Evolutionary conservation across 2,329 filamentous ascomycete genomes (phyloP).

Genomic region (Fusarium nelsonii): DNA sequence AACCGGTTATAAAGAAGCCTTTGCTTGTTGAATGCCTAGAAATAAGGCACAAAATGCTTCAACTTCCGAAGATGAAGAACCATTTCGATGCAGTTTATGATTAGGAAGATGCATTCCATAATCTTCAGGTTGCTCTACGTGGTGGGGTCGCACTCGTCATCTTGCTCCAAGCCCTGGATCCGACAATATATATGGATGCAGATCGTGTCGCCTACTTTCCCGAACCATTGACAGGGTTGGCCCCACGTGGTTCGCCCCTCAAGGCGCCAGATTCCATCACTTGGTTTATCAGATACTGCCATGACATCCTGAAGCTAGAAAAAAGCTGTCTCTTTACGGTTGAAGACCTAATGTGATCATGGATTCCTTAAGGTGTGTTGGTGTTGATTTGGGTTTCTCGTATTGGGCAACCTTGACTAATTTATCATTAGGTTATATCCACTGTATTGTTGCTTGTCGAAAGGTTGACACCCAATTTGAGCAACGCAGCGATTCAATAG

Average conservation of each 20-base stretch:
- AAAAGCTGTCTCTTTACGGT: not conserved
- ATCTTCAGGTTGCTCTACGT: not conserved
- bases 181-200: not conserved
- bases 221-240: not conserved
- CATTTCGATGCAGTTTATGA: accelerated
- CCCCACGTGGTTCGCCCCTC: no score
- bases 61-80: not conserved
- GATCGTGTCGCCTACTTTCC: not conserved
- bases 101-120: not conserved
- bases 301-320: not conserved
- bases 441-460: not conserved
- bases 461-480: not conserved
- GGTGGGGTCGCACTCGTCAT: not conserved
- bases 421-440: not conserved
- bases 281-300: not conserved
- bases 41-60: not conserved
- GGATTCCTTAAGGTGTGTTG: not conserved
- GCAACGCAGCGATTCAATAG: not conserved
- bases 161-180: not conserved
- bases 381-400: no score
- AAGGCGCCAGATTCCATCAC: not conserved
- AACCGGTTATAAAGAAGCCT: not conserved
- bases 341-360: not conserved
- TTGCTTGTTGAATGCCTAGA: not conserved
- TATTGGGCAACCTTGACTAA: not conserved